These are phyloP conservation scores for Mortierella sp. DNA, from an alignment of 371 early-diverging fungal species.

Conservation along the genomic window DNA sequence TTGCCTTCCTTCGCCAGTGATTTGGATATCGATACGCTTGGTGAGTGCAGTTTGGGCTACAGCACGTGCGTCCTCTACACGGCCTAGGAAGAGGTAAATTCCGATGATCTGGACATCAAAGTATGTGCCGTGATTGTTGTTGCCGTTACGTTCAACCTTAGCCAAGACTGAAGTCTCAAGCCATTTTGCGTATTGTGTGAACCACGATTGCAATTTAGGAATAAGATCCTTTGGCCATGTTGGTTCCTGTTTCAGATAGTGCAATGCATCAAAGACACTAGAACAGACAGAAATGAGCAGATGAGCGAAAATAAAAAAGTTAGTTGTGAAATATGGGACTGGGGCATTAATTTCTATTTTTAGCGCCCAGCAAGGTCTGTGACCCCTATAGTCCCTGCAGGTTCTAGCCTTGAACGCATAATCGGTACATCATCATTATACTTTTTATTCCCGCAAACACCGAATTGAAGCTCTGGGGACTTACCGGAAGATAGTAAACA, in stretches of 20 bases:
- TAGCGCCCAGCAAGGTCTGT: background rate
- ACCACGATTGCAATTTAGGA: slow-evolving; percentile 59
- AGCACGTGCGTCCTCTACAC: slow-evolving; percentile 36
- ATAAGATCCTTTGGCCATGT: slow-evolving; percentile 54
- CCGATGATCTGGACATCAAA: slow-evolving; percentile 61
- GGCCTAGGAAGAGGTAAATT: slow-evolving; percentile 57
- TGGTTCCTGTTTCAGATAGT: slow-evolving; percentile 50
- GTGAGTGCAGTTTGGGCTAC: slow-evolving; percentile 46
- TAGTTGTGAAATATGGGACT: background rate
- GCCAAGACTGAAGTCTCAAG: slow-evolving; percentile 59
- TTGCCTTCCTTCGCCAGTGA: slow-evolving; percentile 54
- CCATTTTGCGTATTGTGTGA: slow-evolving; percentile 60
- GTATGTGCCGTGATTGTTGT: slow-evolving; percentile 67
- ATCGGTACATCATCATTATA: background rate
- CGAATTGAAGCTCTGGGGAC: background rate
- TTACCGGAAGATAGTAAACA: slow-evolving; percentile 59
- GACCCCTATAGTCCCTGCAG: background rate
- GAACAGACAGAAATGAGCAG: background rate
- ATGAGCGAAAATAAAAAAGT: background rate
- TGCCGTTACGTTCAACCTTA: slow-evolving; percentile 44
- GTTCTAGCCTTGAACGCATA: no score
- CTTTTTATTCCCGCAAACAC: background rate
- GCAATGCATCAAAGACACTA: slow-evolving; percentile 42
- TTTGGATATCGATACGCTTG: slow-evolving; percentile 54
- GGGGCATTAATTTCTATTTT: background rate